phyloP scores from a whole-genome alignment of 768 basidiomycete species.

The Leccinum ochraceum region DNA sequence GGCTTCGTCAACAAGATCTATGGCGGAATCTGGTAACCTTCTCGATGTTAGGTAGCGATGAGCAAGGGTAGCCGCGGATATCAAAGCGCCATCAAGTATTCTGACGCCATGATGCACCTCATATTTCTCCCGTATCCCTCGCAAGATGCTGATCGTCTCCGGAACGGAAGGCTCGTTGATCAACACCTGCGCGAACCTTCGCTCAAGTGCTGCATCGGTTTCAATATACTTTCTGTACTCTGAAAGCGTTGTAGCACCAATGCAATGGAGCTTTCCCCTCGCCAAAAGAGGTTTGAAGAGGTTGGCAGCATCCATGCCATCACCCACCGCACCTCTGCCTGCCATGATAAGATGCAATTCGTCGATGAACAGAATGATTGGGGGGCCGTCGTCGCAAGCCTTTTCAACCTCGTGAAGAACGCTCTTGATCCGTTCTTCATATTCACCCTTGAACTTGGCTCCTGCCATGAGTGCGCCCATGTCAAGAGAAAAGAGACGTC shows the following conservation, averaged over 20 bases:
- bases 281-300: constrained; percentile 91
- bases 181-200: constrained; percentile 90
- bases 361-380: constrained; percentile 93
- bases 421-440: constrained; percentile 93
- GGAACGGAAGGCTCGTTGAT: constrained; percentile 89
- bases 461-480: constrained; percentile 97
- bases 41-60: constrained; percentile 89
- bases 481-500: constrained; percentile 82
- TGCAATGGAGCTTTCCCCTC: constrained; percentile 74
- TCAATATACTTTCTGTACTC: constrained; percentile 95
- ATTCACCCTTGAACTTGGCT: constrained; percentile 93
- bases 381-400: constrained; percentile 69
- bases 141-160: constrained; percentile 90
- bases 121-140: constrained; percentile 94
- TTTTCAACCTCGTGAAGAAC: constrained; percentile 95
- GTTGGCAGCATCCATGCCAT: constrained; percentile 93
- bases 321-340: constrained; percentile 76
- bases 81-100: constrained; percentile 85
- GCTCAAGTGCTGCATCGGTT: constrained; percentile 87
- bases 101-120: constrained; percentile 90
- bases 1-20: constrained; percentile 91
- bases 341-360: constrained; percentile 95
- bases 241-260: constrained; percentile 90
- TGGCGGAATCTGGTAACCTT: constrained; percentile 81
- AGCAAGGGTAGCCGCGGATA: constrained; percentile 87